Conservation (phyloP, 2,329 filamentous ascomycete genomes). For the Aureobasidium musti region DNA sequence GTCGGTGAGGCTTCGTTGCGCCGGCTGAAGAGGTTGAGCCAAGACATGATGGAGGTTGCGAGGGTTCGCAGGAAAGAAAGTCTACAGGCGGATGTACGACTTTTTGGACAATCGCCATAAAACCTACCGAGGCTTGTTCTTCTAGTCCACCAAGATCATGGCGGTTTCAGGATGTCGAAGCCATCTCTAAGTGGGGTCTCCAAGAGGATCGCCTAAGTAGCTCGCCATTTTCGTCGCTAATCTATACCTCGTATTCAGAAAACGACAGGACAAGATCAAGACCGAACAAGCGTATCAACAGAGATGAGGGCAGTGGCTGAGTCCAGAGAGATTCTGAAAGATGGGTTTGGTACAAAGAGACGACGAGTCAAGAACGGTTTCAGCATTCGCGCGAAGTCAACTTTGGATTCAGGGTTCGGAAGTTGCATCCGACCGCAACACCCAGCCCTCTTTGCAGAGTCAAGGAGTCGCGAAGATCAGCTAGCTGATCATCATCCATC, state of each 20-base stretch:
- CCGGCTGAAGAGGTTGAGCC: background rate
- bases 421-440: background rate
- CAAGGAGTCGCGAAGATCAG: background rate
- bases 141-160: constrained; percentile 18
- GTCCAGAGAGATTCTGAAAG: too few species aligned
- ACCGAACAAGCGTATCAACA: background rate
- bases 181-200: constrained; percentile 3
- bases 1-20: background rate
- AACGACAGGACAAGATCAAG: background rate
- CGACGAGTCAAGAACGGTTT: constrained; percentile 3
- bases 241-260: background rate
- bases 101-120: background rate
- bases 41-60: background rate
- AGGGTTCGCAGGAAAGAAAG: background rate
- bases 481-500: background rate
- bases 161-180: constrained; percentile 18
- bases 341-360: background rate
- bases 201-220: constrained; percentile 17
- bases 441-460: background rate
- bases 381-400: constrained; percentile 2
- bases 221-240: background rate
- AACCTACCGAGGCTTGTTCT: background rate
- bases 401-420: background rate
- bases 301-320: background rate
- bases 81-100: background rate